Evolutionary conservation across 2,329 filamentous ascomycete species (phyloP), one percentile per base, ranked within the genome.

Genomic region (Colletotrichum cordylinicola): DNA sequence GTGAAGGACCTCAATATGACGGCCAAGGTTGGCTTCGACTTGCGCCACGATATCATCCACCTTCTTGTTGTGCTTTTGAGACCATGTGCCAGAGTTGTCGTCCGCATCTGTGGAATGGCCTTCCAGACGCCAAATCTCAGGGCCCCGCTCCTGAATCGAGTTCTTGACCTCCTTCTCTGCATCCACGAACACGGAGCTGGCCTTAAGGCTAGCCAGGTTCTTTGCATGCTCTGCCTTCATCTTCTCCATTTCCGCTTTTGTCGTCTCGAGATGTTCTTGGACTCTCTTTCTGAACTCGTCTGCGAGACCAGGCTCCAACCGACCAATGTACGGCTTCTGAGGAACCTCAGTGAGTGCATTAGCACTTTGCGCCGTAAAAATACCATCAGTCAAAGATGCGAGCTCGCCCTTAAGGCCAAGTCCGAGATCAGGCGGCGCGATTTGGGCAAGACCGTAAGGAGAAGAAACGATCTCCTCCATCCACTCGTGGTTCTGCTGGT

Each of bases 401-500:
- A 99, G 88, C 83, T 96, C 94, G 48, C 97, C 97, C 84, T 93
- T 94, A 67, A 94, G 90, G 6, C 97, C 97, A 12, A 98, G 88
- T 1, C 96, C 96, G 39, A 98, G 91, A 82, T 98, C 96, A 4
- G 96, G 92, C 1, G 96, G 96, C 10, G 93, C 92, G 74, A 99
- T 98, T 82, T 98, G 95, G 66, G 91, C 91, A 77, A 96, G 94
- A 29, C 94, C 90, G 82, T 98, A 98, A 0, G 96, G 95, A 2
- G 96, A 98, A 1, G 94, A 95, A 70, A 98, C 91, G 33, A 99
- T 93, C 85, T 99, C 96, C 82, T 98, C 97, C 95, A 99, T 98
- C 97, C 96, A 98, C 83, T 98, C 95, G 81, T 99, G 96, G 80
- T 99, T 98, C 82, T 98, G 96, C 82, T 94, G 94, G 84, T 98